Percentiles rank a stretch among this genome's conserved stretches.
These are phyloP conservation scores for Phytopythium sindhum DNA, from an alignment of 352 stramenopile species.

Conservation along the genomic window DNA sequence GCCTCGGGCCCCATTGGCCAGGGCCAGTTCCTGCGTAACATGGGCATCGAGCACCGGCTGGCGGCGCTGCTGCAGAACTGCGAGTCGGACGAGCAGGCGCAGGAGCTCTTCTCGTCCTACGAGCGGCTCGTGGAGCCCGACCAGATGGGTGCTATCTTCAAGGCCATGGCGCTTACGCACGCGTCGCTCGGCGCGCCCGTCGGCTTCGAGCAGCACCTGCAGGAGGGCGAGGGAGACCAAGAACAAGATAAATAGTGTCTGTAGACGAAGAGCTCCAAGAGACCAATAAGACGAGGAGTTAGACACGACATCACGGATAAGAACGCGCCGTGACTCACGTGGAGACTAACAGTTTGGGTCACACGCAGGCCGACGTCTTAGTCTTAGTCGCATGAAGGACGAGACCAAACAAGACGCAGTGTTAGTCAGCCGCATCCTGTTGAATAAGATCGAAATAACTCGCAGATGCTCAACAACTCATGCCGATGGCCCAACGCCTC, in stretches of 20 bases:
- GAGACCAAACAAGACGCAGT: too few species aligned
- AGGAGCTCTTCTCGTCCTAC: constrained; percentile 89
- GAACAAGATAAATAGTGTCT: neutral
- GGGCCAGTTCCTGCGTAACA: constrained; percentile 91
- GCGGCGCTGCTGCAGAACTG: constrained; percentile 88
- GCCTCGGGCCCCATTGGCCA: constrained; percentile 89
- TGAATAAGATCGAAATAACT: too few species aligned
- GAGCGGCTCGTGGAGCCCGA: constrained; percentile 90
- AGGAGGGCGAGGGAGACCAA: neutral
- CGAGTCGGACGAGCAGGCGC: constrained; percentile 76
- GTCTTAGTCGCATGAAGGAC: too few species aligned
- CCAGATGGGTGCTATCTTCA: constrained; percentile 94
- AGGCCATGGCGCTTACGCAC: constrained; percentile 89
- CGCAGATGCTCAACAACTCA: too few species aligned
- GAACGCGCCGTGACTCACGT: too few species aligned
- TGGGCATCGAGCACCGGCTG: constrained; percentile 93
- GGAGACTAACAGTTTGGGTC: too few species aligned
- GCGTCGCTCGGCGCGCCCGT: constrained; percentile 50
- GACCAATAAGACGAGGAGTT: too few species aligned
- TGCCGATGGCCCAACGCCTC: too few species aligned
- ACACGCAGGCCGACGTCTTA: too few species aligned
- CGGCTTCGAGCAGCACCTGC: constrained; percentile 43
- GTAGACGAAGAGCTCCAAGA: too few species aligned
- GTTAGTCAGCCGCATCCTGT: too few species aligned
- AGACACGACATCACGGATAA: too few species aligned